Conservation (phyloP, 2,329 filamentous ascomycete genomes). For the Aspergillus ochraceus region DNA sequence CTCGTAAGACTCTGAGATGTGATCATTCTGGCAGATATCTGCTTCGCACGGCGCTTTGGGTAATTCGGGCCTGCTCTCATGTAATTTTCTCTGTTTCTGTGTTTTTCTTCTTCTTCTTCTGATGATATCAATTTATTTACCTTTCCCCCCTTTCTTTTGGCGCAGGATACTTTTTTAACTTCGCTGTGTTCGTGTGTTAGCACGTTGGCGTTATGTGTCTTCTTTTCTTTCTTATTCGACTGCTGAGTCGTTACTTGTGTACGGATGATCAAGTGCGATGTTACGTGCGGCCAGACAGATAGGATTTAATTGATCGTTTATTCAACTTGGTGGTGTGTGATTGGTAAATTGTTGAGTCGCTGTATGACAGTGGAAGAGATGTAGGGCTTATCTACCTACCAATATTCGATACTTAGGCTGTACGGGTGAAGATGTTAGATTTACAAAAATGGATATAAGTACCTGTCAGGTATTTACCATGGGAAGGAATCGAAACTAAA, state of each 20-base stretch:
- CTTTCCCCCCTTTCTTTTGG: neutral
- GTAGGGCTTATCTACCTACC: too few relatives aligned
- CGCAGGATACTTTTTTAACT: neutral
- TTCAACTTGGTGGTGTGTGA: neutral
- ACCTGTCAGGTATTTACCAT: neutral
- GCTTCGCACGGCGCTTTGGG: neutral
- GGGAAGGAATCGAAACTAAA: neutral
- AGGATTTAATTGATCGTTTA: neutral
- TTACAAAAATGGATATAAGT: neutral
- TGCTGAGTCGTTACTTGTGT: neutral
- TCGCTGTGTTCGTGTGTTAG: neutral
- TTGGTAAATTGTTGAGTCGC: neutral
- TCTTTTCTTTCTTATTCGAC: neutral
- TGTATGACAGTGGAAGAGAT: too few relatives aligned
- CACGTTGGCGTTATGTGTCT: conserved; percentile 1
- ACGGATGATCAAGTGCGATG: neutral
- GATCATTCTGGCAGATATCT: neutral
- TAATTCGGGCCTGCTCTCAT: neutral
- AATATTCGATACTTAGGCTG: neutral
- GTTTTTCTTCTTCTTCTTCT: neutral
- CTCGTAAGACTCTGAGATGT: neutral
- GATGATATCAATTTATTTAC: neutral
- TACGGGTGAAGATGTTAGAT: neutral
- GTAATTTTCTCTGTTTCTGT: too few relatives aligned
- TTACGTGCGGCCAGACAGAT: neutral